Conservation (phyloP, 2,329 filamentous ascomycete species). For the Colletotrichum graminicola region DNA sequence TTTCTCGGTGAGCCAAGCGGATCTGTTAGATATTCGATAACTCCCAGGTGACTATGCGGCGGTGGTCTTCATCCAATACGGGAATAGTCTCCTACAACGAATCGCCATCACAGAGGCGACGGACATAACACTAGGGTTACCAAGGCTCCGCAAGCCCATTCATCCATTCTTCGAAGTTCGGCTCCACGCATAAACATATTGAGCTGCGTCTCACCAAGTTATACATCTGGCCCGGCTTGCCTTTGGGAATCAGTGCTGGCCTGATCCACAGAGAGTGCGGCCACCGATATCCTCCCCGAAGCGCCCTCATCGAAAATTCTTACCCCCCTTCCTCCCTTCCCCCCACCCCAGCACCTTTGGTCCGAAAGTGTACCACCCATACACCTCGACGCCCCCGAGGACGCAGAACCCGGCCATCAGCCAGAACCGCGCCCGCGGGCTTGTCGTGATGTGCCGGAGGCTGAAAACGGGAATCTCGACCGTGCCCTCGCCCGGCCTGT, state of each 20-base stretch:
- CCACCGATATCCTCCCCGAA: not conserved
- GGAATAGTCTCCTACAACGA: not conserved
- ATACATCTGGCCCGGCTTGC: not conserved
- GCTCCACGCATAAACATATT: not conserved
- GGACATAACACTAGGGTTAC: too few species aligned
- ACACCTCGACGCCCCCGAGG: constrained; percentile 41
- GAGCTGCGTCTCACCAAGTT: not conserved
- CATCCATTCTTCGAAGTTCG: too few species aligned
- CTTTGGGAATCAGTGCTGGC: not conserved
- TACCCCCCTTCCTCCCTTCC: constrained; percentile 1
- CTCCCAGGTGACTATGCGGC: too few species aligned
- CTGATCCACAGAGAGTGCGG: not conserved
- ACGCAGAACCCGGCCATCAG: constrained; percentile 40
- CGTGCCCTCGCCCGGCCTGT: constrained; percentile 21
- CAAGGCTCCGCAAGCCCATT: too few species aligned
- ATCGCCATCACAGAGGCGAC: not conserved
- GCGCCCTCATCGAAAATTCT: not conserved
- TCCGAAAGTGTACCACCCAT: constrained; percentile 44
- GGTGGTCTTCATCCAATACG: too few species aligned
- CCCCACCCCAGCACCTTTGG: constrained; percentile 44
- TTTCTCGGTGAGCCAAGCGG: too few species aligned
- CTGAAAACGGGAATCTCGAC: constrained; percentile 43
- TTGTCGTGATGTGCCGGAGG: constrained; percentile 43
- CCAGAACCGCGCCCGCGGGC: constrained; percentile 41
- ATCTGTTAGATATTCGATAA: too few species aligned